These are phyloP conservation scores for Syncephalastrum sp. DNA, from an alignment of 371 early-diverging fungal species.

Conservation along the genomic window DNA sequence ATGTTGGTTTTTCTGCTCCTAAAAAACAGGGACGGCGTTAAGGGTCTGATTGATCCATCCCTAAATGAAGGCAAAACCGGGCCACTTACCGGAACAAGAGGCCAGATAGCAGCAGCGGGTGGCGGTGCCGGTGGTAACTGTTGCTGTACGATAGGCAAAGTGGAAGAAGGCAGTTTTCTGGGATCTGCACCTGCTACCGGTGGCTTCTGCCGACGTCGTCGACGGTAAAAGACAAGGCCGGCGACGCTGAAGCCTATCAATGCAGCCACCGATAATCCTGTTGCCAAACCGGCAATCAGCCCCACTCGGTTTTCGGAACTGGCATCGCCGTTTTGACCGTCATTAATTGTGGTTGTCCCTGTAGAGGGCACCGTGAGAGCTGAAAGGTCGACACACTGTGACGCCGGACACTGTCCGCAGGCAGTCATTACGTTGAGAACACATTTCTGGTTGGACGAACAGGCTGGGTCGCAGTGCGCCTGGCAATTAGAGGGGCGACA, in stretches of 20 bases:
- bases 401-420: conserved; percentile 17
- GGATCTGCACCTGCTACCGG: neutral
- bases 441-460: conserved; percentile 14
- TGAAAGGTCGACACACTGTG: conserved; percentile 15
- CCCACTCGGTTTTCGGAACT: conserved; percentile 6
- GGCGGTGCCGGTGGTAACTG: conserved; percentile 1
- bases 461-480: conserved; percentile 14
- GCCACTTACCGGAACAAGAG: conserved; percentile 13
- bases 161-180: no score
- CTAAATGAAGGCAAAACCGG: neutral
- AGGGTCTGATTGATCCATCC: neutral
- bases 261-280: conserved; percentile 27
- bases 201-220: conserved; percentile 15
- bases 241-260: conserved; percentile 23
- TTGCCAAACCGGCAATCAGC: conserved; percentile 34
- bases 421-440: conserved; percentile 12
- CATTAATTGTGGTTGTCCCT: neutral
- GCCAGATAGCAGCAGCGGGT: conserved; percentile 5
- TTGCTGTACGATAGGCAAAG: neutral
- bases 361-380: conserved; percentile 9
- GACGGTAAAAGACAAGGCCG: conserved; percentile 29
- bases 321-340: neutral
- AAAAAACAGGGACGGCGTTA: neutral
- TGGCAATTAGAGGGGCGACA: conserved; percentile 13
- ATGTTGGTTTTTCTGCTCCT: neutral